Evolutionary conservation across 208 protist species (phyloP).

Genomic region (Zelonia costaricensis): DNA sequence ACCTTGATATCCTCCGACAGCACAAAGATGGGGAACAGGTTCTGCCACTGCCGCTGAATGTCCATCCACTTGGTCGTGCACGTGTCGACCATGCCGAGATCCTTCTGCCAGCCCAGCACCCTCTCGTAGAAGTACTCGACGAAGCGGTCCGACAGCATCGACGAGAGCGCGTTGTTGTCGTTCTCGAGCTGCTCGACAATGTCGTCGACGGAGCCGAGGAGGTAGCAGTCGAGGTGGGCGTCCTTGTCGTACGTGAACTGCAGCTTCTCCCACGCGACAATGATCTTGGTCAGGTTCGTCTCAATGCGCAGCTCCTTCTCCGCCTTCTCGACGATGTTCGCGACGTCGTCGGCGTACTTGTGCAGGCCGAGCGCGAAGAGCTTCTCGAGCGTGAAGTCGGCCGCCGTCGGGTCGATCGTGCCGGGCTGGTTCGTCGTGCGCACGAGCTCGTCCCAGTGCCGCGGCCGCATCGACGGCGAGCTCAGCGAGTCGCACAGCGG

Average conservation of each 20-base stretch:
- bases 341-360: slow-evolving; percentile 96
- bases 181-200: slow-evolving; percentile 96
- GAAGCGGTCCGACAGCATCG: slow-evolving; percentile 96
- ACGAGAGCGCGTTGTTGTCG: slow-evolving; percentile 95
- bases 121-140: slow-evolving; percentile 97
- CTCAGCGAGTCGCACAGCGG: slow-evolving; percentile 93
- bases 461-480: slow-evolving; percentile 94
- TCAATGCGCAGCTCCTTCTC: slow-evolving; percentile 98
- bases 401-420: slow-evolving; percentile 87
- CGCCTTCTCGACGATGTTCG: slow-evolving; percentile 97
- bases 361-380: slow-evolving; percentile 96
- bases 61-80: slow-evolving; percentile 96
- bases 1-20: slow-evolving; percentile 97
- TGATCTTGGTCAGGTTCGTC: slow-evolving; percentile 96
- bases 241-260: slow-evolving; percentile 92
- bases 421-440: slow-evolving; percentile 91
- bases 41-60: slow-evolving; percentile 97
- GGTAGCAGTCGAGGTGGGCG: slow-evolving; percentile 82
- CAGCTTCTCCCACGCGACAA: slow-evolving; percentile 94
- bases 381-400: slow-evolving; percentile 95
- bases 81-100: slow-evolving; percentile 95
- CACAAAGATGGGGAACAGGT: slow-evolving; percentile 98
- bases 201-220: slow-evolving; percentile 94
- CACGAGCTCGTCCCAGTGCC: slow-evolving; percentile 96
- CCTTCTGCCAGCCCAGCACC: slow-evolving; percentile 96